Evolutionary conservation across 1,139 yeast species (phyloP).

Genomic region (Chernovozyma aurita): DNA sequence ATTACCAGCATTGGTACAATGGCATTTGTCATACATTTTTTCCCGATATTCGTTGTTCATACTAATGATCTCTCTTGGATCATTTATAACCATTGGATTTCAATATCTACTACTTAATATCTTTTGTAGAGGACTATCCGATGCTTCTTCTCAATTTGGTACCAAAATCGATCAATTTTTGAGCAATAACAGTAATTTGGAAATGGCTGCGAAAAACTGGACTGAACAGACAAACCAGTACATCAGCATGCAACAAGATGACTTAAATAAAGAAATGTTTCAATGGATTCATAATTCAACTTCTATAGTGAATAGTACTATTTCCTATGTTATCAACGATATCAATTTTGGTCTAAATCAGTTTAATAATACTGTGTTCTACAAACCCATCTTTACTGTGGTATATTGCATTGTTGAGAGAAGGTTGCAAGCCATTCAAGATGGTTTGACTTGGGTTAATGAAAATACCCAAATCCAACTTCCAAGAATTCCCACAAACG

Average conservation of each 20-base stretch:
- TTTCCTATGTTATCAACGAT: constrained; percentile 42
- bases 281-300: constrained; percentile 63
- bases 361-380: constrained; percentile 38
- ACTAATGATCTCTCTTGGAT: constrained; percentile 44
- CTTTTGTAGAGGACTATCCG: background rate
- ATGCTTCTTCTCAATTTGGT: background rate
- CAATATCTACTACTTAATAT: constrained; percentile 39
- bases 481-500: constrained; percentile 32
- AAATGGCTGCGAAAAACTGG: constrained; percentile 12
- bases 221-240: constrained; percentile 20
- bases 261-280: constrained; percentile 59
- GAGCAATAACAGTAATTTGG: constrained; percentile 1
- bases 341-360: constrained; percentile 35
- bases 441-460: constrained; percentile 77
- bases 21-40: constrained; percentile 30
- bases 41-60: constrained; percentile 44
- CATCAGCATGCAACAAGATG: constrained; percentile 25
- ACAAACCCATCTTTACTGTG: constrained; percentile 56
- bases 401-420: constrained; percentile 78
- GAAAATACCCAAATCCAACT: constrained; percentile 55
- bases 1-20: constrained; percentile 15
- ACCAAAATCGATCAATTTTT: constrained; percentile 1
- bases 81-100: constrained; percentile 41
- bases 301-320: constrained; percentile 49
- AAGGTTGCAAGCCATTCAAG: constrained; percentile 59